Base-by-base conservation (phyloP, 371 early-diverging fungal species). In the Mucor circinelloides region DNA sequence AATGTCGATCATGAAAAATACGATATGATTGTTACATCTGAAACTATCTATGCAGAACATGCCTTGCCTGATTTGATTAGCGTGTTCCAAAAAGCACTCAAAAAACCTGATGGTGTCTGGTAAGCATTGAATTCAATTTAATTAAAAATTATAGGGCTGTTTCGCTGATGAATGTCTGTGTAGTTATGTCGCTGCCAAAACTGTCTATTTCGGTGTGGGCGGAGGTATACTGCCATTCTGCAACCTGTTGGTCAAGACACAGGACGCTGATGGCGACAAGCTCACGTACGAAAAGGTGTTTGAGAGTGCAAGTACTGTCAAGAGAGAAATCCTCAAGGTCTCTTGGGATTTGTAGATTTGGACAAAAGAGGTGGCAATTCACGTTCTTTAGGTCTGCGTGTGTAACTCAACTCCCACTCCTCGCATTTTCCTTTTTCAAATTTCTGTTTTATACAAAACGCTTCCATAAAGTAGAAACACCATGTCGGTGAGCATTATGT, bases 151-250 rank as follows among this genome's bases (percentile, higher is more conserved):
- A 46, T 19, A 31, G 17, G 10, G 10, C 9, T 3, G 1, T 7
- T 28, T 31, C 60, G 38, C 54, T 38, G 40, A 40, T 48, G 31
- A 36, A 44, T 23, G 17, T 57, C 10, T 40, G 27, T 30, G 30
- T 75, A 90, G 93, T 13, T 90, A 91, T 60, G 88, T 98, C 12
- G 96, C 97, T 9, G 96, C 97, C 44, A 98, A 98, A 72, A 87
- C 93, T 1, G 87, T 91, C 9, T 98, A 98, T 73, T 98, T 98
- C 89, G 97, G 98, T 25, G 89, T 92, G 0, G 89, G 90, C 36
- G 94, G 94, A 10, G 90, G 92, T 28, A 87, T 89, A 27, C 71
- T 89, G 12, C 84, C 88, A 15, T 96, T 97, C 75, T 78, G 87
- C 58, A 71, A 82, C 40, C 71, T 90, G 46, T 54, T 84, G 54